Evolutionary conservation across 805 yeast species (phyloP), one percentile per base, ranked within the genome.

Genomic region (Saccharomycopsis fermentans): DNA sequence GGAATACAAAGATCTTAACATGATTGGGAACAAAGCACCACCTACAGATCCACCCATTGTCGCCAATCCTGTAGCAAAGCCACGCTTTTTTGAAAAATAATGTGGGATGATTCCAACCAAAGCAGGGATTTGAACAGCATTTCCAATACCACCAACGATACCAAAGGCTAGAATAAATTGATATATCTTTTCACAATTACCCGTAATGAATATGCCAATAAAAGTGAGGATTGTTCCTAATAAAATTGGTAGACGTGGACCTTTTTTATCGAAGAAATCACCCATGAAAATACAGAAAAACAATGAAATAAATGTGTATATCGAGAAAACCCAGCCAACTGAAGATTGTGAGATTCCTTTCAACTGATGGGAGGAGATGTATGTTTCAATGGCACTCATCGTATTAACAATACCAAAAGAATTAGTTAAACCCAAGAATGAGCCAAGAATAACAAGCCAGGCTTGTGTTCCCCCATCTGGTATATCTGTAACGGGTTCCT

Each of bases 401-500:
- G 87, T 71, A 66, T 86, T 86, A 69, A 83, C 74, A 32, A 86
- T 63, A 1, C 95, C 95, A 66, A 85, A 80, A 3, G 80, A 74
- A 50, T 80, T 77, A 6, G 80, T 67, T 61, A 82, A 70, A 2
- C 88, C 87, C 37, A 81, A 68, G 65, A 81, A 80, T 0, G 84
- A 76, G 2, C 88, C 89, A 21, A 81, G 66, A 0, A 81, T 78
- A 2, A 81, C 84, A 3, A 69, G 60, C 72, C 82, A 81, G 0
- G 89, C 88, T 59, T 68, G 63, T 40, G 68, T 57, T 0, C 89
- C 89, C 19, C 89, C 88, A 62, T 84, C 86, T 0, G 87, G 87
- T 19, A 54, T 55, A n/a, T 39, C 50, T 21, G 50, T 2, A 9
- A 21, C 8, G 14, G 29, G 29, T 14, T 43, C 29, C 11, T 43